These are phyloP conservation scores for Colletotrichum cereale DNA, from an alignment of 2,329 filamentous ascomycete genomes.

Conservation along the genomic window DNA sequence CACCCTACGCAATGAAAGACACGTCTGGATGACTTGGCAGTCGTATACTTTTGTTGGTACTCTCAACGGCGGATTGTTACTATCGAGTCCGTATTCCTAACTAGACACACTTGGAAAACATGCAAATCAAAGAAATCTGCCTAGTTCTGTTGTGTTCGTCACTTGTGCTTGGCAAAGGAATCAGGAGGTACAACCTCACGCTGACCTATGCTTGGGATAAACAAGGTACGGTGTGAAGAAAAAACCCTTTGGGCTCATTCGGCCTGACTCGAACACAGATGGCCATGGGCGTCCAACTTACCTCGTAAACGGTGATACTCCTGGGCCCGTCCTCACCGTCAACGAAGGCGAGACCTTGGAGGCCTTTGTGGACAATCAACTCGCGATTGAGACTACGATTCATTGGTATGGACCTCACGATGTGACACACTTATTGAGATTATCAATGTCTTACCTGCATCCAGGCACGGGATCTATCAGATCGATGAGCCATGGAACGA, in stretches of 20 bases:
- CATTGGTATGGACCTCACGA: conserved; percentile 7
- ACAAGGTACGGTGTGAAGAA: background rate
- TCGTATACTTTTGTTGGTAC: background rate
- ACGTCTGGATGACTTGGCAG: background rate
- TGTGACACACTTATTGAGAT: fast-evolving
- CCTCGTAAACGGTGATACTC: conserved; percentile 25
- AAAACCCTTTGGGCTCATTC: no score
- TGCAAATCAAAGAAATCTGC: no score
- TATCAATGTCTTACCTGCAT: background rate
- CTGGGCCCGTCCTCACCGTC: conserved; percentile 17
- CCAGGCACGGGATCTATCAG: conserved; percentile 30
- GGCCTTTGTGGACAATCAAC: conserved; percentile 32
- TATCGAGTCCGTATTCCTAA: background rate
- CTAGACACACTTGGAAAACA: background rate
- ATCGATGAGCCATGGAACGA: conserved; percentile 32
- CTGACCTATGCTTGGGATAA: conserved; percentile 24
- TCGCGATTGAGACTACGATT: conserved; percentile 24
- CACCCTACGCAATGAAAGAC: no score
- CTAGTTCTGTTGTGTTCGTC: background rate
- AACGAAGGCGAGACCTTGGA: conserved; percentile 21
- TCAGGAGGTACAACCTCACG: conserved; percentile 22
- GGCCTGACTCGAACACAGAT: conserved; percentile 3
- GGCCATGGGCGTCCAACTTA: conserved; percentile 27
- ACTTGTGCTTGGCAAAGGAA: background rate
- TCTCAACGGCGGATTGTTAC: background rate